A percentile compares a stretch with the other conserved stretches of the same genome.
These are phyloP conservation scores for Straminergon stramineum DNA, from an alignment of 225 moss, liverwort and hornwort species.

Conservation along the genomic window DNA sequence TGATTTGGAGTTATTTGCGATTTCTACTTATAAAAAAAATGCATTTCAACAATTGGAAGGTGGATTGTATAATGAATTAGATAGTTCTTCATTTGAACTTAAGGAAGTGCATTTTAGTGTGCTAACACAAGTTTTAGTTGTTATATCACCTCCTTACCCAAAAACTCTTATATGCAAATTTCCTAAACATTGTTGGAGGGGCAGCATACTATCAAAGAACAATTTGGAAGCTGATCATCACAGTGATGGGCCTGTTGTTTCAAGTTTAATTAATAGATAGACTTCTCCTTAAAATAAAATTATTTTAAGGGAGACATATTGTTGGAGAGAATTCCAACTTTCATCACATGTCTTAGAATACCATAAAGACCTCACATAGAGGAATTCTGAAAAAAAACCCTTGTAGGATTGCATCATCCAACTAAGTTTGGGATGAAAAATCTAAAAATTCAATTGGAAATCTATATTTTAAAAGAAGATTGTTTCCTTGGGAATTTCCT, in stretches of 20 bases:
- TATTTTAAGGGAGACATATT: not conserved
- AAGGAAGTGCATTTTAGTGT: too few relatives aligned
- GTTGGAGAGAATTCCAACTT: not conserved
- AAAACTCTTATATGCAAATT: too few relatives aligned
- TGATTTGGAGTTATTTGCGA: too few relatives aligned
- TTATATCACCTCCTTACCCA: too few relatives aligned
- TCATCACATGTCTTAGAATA: fast-evolving
- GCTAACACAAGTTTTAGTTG: too few relatives aligned
- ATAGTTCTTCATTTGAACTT: too few relatives aligned
- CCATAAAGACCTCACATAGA: fast-evolving
- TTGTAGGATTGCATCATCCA: not conserved
- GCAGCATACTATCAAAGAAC: not conserved
- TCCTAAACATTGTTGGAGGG: too few relatives aligned
- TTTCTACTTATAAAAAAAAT: too few relatives aligned
- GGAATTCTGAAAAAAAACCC: not conserved
- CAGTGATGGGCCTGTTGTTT: not conserved
- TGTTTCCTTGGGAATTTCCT: not conserved
- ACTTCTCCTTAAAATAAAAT: not conserved
- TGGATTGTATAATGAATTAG: too few relatives aligned
- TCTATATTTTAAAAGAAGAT: not conserved
- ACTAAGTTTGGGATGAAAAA: not conserved
- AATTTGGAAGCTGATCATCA: not conserved
- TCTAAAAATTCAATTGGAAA: not conserved
- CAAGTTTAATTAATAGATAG: not conserved
- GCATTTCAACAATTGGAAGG: too few relatives aligned